Evolutionary conservation across 1,139 yeast species (phyloP).

Genomic region (Blastobotrys capitulatus): DNA sequence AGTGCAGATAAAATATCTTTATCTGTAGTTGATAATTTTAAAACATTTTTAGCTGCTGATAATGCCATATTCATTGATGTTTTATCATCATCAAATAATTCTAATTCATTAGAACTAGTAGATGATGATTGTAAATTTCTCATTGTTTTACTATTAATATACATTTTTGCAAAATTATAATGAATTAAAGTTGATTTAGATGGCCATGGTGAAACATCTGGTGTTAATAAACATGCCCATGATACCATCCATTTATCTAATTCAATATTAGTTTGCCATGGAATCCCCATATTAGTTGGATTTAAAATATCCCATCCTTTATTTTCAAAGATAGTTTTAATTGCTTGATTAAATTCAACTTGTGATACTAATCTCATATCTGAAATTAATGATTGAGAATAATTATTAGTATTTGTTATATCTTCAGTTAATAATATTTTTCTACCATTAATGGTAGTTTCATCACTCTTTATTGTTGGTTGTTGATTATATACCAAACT

Average conservation of each 20-base stretch:
- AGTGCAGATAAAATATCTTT: conserved; percentile 52
- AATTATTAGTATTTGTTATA: not conserved
- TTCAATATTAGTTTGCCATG: conserved; percentile 61
- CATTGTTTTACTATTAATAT: conserved; percentile 55
- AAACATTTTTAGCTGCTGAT: conserved; percentile 59
- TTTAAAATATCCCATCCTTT: conserved; percentile 58
- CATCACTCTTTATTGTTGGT: conserved; percentile 47
- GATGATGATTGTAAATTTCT: conserved; percentile 38
- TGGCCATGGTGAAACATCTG: conserved; percentile 58
- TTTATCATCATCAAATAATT: conserved; percentile 19
- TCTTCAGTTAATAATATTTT: conserved; percentile 9
- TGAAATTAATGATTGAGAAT: conserved; percentile 19
- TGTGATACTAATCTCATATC: conserved; percentile 65
- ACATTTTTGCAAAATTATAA: conserved; percentile 72
- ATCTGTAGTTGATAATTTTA: conserved; percentile 55
- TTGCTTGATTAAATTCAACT: conserved; percentile 66
- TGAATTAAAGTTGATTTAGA: conserved; percentile 64
- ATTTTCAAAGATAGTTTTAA: conserved; percentile 53
- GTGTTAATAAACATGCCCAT: conserved; percentile 66
- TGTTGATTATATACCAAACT: conserved; percentile 56
- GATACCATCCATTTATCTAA: conserved; percentile 77
- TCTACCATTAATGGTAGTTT: conserved; percentile 23
- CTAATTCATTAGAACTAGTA: not conserved
- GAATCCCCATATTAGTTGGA: conserved; percentile 60
- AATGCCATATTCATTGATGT: conserved; percentile 43